Evolutionary conservation across 345 rosid genomes (phyloP).

Genomic region (Raphanus raphanistrum): DNA sequence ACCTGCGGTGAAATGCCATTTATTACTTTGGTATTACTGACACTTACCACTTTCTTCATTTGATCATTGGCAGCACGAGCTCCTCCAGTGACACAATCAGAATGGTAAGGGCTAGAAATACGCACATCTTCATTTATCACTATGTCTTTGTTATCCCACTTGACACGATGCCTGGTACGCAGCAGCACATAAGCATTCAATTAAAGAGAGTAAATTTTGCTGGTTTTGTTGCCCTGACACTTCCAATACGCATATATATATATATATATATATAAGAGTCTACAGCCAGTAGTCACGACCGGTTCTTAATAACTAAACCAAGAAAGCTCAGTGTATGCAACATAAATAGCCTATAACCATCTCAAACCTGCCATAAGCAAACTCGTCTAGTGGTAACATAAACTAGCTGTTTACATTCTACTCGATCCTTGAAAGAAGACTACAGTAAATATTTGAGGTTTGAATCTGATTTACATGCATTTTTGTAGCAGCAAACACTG

Average conservation of each 20-base stretch:
- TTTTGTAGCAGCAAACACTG: background rate
- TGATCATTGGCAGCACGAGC: constrained; percentile 58
- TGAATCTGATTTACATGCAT: background rate
- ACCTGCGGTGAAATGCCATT: background rate
- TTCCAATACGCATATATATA: too few relatives aligned
- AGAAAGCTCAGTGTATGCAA: constrained; percentile 4
- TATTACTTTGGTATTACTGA: constrained; percentile 1
- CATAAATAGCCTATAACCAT: background rate
- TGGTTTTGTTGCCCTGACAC: background rate
- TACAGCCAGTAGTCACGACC: background rate
- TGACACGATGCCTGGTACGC: constrained; percentile 64
- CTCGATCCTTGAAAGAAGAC: constrained; percentile 3
- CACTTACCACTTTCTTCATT: constrained; percentile 79
- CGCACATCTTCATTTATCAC: constrained; percentile 79
- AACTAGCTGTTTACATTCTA: background rate
- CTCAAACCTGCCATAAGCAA: background rate
- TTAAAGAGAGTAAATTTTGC: background rate
- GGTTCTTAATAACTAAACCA: background rate
- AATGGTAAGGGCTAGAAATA: constrained; percentile 71
- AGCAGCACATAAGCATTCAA: constrained; percentile 3
- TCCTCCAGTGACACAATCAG: constrained; percentile 81
- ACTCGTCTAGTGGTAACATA: background rate
- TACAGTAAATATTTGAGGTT: background rate
- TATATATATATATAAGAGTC: background rate
- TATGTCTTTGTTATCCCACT: constrained; percentile 76